These are phyloP conservation scores for Collybia sordida DNA, from an alignment of 768 basidiomycete species.

Conservation along the genomic window DNA sequence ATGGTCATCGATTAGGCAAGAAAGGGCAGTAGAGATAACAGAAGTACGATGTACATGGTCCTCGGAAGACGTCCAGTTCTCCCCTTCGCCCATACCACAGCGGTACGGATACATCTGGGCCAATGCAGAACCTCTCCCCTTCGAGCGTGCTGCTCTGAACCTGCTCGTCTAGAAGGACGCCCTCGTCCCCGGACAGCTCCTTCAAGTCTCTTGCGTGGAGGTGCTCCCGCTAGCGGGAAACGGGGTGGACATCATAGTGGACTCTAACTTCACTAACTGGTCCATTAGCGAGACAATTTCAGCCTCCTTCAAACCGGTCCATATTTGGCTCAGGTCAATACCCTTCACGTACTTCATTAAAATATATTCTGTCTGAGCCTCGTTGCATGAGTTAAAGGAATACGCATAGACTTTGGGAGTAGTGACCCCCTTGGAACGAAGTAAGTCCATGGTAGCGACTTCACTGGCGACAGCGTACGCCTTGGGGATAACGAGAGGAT, in stretches of 20 bases:
- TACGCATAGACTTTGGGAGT: constrained; percentile 31
- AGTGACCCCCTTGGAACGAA: constrained; percentile 26
- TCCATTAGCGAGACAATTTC: constrained; percentile 32
- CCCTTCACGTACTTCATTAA: constrained; percentile 36
- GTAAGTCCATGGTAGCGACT: constrained; percentile 34
- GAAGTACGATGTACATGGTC: constrained; percentile 23
- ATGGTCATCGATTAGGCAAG: constrained; percentile 11
- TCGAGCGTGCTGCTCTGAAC: constrained; percentile 25
- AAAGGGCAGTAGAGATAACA: constrained; percentile 8
- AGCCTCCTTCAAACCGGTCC: constrained; percentile 25
- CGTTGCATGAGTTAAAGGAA: constrained; percentile 22
- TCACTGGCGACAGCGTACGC: constrained; percentile 31
- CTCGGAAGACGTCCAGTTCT: constrained; percentile 16
- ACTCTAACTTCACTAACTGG: constrained; percentile 39
- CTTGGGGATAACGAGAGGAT: constrained; percentile 24
- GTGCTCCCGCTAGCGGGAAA: constrained; percentile 46
- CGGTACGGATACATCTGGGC: constrained; percentile 23
- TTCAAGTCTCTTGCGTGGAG: constrained; percentile 36
- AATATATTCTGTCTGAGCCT: constrained; percentile 32
- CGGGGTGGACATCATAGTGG: constrained; percentile 37
- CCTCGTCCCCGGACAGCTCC: constrained; percentile 27
- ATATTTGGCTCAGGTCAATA: constrained; percentile 30
- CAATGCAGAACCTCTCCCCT: constrained; percentile 28
- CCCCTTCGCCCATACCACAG: constrained; percentile 25
- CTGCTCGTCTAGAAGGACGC: constrained; percentile 5